Percentiles rank a stretch among this genome's conserved stretches.
phyloP scores from a whole-genome alignment of 805 yeast species.

The Candida ovalis region DNA sequence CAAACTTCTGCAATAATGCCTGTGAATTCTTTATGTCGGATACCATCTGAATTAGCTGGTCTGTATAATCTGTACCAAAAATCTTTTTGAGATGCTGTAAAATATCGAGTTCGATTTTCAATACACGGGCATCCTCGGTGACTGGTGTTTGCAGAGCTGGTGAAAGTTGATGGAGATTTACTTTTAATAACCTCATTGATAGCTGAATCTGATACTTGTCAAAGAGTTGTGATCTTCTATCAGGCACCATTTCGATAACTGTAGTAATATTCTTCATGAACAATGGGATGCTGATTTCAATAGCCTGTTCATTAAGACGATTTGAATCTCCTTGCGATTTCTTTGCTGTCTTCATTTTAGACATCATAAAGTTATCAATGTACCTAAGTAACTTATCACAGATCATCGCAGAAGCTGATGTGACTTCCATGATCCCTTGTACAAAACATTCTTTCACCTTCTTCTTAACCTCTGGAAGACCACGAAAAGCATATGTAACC shows the following conservation, averaged over 20 bases:
- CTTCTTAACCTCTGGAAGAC: neutral
- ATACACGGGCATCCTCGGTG: neutral
- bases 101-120: constrained; percentile 10
- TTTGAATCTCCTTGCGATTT: neutral
- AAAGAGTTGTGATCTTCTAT: constrained; percentile 18
- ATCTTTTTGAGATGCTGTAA: constrained; percentile 3
- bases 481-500: neutral
- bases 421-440: constrained; percentile 1
- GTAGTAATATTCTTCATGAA: neutral
- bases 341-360: constrained; percentile 3
- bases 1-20: constrained; percentile 5
- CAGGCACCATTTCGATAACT: constrained; percentile 12
- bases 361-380: constrained; percentile 10
- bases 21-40: constrained; percentile 12
- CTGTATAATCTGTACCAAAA: constrained; percentile 19
- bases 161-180: neutral
- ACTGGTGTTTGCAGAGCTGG: too few relatives aligned
- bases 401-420: constrained; percentile 7
- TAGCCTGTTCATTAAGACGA: too few relatives aligned
- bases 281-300: neutral
- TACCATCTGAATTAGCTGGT: constrained; percentile 18
- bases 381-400: constrained; percentile 12
- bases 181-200: constrained; percentile 17
- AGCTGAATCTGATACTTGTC: constrained; percentile 21
- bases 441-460: constrained; percentile 1